Base-by-base conservation (phyloP, 331 rosid species). In the Saraca asoca region DNA sequence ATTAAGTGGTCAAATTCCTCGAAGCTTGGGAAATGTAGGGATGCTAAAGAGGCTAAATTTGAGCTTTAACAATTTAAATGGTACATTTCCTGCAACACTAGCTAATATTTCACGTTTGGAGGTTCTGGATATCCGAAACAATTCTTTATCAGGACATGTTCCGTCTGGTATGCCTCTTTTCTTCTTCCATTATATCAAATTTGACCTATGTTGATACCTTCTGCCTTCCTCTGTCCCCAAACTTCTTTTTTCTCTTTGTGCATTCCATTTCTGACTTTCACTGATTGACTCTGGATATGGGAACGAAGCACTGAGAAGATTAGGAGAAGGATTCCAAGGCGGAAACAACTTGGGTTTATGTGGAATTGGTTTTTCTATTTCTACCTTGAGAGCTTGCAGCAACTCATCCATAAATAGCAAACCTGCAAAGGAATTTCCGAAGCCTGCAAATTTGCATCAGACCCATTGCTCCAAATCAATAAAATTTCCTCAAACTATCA, bases 1-100 rank as follows among this genome's bases (percentile, higher is more conserved):
- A 70, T 78, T 88, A 55, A 69, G 8, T 11, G 97, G 92, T 52
- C 72, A 54, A 68, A 84, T 94, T 62, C 97, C 98, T 38, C 61
- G 78, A 17, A 81, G 83, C 59, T 66, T 94, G 56, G 97, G 92
- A 57, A 67, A 79, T 64, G 50, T 88, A 72, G 71, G 46, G 61
- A 71, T 54, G 72, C 77, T 94, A 18, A 76, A 48, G 64, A 80
- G 93, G 77, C 78, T 94, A 43, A 85, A 90, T 80, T 72, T 94
- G 81, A 90, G 98, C 86, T 90, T 83, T 66, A 94, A 94, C 73
- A 78, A 73, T 45, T 82, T 94, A 59, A 79, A 39, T 24, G 97
- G 95, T 49, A 0, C 68, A 13, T 64, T 94, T 64, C 98, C 98
- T 2, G 62, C 75, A 18, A 81, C 69, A 59, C 69, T 94, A 62